Evolutionary conservation across 1,139 yeast species (phyloP), one percentile per base, ranked within the genome.

Genomic region (Suhomyces terraborum): DNA sequence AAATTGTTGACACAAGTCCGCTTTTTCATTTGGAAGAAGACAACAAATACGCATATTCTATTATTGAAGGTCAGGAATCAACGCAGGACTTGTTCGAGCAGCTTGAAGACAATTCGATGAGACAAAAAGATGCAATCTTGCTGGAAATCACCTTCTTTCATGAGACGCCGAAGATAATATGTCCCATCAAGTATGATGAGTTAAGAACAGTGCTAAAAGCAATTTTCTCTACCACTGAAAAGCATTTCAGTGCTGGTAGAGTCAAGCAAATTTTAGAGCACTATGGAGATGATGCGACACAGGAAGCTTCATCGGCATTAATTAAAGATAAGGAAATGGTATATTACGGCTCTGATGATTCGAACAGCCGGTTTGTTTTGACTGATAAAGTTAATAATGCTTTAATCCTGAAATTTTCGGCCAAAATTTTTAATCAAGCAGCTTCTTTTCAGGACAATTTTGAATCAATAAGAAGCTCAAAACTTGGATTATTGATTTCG

Each of bases 401-500:
- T 4, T 53, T 81, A 14, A 66, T 65, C 10, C 66, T 69, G 32
- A 67, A 70, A 40, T 58, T 74, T 6, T 69, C 75, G 31, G 58
- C 51, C 1, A 58, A 63, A 16, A 70, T 79, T 43, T 65, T 82
- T 41, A 58, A 64, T 10, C 71, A 69, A 37, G 78, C 85, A 1
- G 55, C 73, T 0, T 51, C 51, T 9, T 78, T 82, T 49, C 67
- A 66, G 35, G 66, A 65, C 3, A 54, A 65, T 13, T 46, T 83
- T 21, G 50, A 51, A 6, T 64, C 71, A 1, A 54, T 78, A 0
- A 51, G 73, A 6, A 61, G 64, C 1, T 61, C 68, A 2, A 60
- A 68, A 0, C 76, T 75, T 47, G 89, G 84, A 0, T 54, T 83
- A 18, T 57, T 82, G 1, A 51, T 85, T 48, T 79, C 88, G 1